Evolutionary conservation across 1,284 basidiomycete genomes (phyloP), one percentile per base, ranked within the genome.

Genomic region (Sporisorium exsertum): DNA sequence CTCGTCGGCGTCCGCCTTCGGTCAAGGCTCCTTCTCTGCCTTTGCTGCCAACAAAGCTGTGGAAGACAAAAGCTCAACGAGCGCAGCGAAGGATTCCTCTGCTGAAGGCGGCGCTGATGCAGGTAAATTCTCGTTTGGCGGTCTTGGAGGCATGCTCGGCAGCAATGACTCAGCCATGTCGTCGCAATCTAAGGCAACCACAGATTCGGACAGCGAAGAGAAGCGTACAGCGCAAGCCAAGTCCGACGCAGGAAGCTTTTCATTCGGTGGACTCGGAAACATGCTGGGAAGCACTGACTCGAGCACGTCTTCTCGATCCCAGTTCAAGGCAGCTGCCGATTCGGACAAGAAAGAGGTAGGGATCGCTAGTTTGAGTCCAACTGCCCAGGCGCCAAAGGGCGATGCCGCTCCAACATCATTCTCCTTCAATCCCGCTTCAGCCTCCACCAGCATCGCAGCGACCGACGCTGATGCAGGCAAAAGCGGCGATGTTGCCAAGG

Each of bases 41-140:
- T 69, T 69, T 33, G 70, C 65, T 24, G 65, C 74, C 42, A 77
- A 69, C 58, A 72, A 69, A 37, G 45, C 55, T 16, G 70, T 62
- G 8, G 74, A 72, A 35, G 64, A 62, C 26, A 76, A 69, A 52
- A 57, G 56, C 2, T 27, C 45, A 7, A 62, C 63, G 46, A 52
- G 47, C 59, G 59, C 58, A 45, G 56, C 10, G 6, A 54, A 60
- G 5, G 63, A 62, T 0, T n/a, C 45, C 3, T 2, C 47, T 5
- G 55, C 29, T 20, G 49, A 56, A 16, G 65, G 63, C 47, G 27
- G 40, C 24, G 59, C 46, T 22, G 59, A 54, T 22, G 42, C 72
- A 13, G 40, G 61, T n/a, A 68, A 61, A 13, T 77, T 80, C 50
- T 73, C 78, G 9, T 80, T 80, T 24, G 75, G 75, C 7, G 69